phyloP scores from a whole-genome alignment of 1,284 basidiomycete species.

The Cryptococcus sp. region DNA sequence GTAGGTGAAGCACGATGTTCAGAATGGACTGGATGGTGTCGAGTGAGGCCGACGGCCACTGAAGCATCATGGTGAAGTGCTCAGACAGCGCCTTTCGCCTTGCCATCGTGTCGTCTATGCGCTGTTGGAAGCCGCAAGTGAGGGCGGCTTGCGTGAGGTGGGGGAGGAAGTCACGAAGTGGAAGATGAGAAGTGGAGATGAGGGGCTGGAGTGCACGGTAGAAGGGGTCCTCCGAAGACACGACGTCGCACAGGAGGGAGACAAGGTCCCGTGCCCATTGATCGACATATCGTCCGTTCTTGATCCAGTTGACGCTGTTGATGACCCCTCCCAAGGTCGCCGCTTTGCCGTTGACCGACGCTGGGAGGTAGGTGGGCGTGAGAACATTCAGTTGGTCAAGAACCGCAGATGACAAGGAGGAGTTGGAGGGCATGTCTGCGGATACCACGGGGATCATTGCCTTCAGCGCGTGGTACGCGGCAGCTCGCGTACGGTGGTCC shows the following conservation, averaged over 20 bases:
- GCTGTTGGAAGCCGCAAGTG: conserved; percentile 28
- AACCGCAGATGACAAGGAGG: neutral
- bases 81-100: conserved; percentile 53
- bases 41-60: conserved; percentile 15
- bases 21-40: conserved; percentile 58
- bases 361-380: conserved; percentile 1
- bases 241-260: conserved; percentile 59
- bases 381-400: conserved; percentile 3
- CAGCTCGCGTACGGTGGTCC: conserved; percentile 20
- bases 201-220: conserved; percentile 66
- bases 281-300: conserved; percentile 8
- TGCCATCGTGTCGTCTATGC: too few relatives aligned
- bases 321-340: neutral
- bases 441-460: conserved; percentile 16
- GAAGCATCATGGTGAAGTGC: conserved; percentile 58
- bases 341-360: neutral
- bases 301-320: conserved; percentile 15
- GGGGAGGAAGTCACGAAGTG: conserved; percentile 69
- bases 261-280: conserved; percentile 67
- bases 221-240: conserved; percentile 60
- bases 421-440: neutral
- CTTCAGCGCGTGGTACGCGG: conserved; percentile 22
- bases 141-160: conserved; percentile 70
- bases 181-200: conserved; percentile 56
- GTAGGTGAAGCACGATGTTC: conserved; percentile 74